Evolutionary conservation across 495 filamentous ascomycete genomes (phyloP).

Genomic region (Neurospora sp.): DNA sequence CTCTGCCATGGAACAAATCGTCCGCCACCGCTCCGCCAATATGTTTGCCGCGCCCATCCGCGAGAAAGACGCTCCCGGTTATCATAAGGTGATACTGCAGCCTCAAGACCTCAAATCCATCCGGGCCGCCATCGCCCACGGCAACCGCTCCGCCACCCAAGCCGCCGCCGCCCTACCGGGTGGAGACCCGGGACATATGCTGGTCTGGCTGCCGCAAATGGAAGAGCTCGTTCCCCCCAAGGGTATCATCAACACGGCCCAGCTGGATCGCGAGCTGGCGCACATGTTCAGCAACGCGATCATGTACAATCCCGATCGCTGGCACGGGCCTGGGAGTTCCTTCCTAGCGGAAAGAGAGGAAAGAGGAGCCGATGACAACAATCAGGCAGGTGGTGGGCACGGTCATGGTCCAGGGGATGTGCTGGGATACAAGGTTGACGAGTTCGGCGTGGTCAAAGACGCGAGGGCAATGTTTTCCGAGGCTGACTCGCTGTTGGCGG

Average conservation of each 20-base stretch:
- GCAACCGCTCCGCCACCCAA: slow-evolving; percentile 60
- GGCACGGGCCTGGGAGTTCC: slow-evolving; percentile 54
- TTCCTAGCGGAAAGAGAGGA: slow-evolving; percentile 33
- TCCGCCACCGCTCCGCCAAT: slow-evolving; percentile 75
- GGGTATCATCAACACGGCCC: slow-evolving; percentile 86
- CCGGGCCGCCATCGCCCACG: slow-evolving; percentile 64
- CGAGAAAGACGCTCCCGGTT: slow-evolving; percentile 78
- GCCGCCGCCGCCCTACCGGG: slow-evolving; percentile 44
- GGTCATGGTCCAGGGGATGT: slow-evolving; percentile 33
- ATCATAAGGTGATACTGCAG: slow-evolving; percentile 73
- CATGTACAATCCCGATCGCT: slow-evolving; percentile 84
- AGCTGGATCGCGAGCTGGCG: slow-evolving; percentile 91
- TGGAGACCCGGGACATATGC: slow-evolving; percentile 35
- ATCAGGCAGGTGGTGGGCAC: slow-evolving; percentile 17
- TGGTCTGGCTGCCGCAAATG: slow-evolving; percentile 55
- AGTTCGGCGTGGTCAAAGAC: slow-evolving; percentile 73
- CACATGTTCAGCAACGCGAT: slow-evolving; percentile 96
- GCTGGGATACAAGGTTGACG: slow-evolving; percentile 48
- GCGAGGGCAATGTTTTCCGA: slow-evolving; percentile 73
- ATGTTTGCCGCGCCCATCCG: slow-evolving; percentile 78
- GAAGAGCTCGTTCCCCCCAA: slow-evolving; percentile 75
- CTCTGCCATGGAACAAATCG: slow-evolving; percentile 76
- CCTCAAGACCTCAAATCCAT: slow-evolving; percentile 88
- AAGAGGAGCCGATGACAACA: slow-evolving; percentile 16
- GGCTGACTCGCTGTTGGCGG: slow-evolving; percentile 52